Conservation (phyloP, 306 rosid genomes). For the Glycine tomentella region DNA sequence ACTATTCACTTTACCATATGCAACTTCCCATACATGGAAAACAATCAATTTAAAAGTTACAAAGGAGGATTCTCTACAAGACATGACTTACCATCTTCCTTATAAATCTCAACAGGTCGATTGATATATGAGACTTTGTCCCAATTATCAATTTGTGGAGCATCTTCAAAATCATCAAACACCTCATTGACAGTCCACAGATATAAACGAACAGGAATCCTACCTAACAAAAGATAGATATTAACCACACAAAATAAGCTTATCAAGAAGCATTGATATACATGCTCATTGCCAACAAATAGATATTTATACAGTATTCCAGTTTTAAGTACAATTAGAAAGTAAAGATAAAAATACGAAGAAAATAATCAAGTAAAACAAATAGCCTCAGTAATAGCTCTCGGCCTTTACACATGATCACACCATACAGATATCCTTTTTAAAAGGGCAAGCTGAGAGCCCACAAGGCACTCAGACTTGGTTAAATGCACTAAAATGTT, state of each 20-base stretch:
- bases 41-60: constrained; percentile 38
- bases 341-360: neutral
- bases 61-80: constrained; percentile 1
- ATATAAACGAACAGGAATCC: constrained; percentile 88
- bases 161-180: constrained; percentile 81
- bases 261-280: neutral
- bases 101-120: constrained; percentile 78
- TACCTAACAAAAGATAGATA: constrained; percentile 57
- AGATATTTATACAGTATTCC: neutral
- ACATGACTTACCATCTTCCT: constrained; percentile 72
- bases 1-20: neutral
- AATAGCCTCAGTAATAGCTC: neutral
- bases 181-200: constrained; percentile 68
- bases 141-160: constrained; percentile 83
- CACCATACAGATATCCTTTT: neutral
- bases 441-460: constrained; percentile 17
- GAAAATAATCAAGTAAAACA: neutral
- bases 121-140: constrained; percentile 86
- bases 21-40: constrained; percentile 20
- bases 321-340: constrained; percentile 6
- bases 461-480: constrained; percentile 17
- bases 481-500: neutral
- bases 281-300: neutral
- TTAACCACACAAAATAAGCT: constrained; percentile 40
- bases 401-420: neutral